phyloP scores from a whole-genome alignment of 2,329 filamentous ascomycete species.

The Mycogone perniciosa region DNA sequence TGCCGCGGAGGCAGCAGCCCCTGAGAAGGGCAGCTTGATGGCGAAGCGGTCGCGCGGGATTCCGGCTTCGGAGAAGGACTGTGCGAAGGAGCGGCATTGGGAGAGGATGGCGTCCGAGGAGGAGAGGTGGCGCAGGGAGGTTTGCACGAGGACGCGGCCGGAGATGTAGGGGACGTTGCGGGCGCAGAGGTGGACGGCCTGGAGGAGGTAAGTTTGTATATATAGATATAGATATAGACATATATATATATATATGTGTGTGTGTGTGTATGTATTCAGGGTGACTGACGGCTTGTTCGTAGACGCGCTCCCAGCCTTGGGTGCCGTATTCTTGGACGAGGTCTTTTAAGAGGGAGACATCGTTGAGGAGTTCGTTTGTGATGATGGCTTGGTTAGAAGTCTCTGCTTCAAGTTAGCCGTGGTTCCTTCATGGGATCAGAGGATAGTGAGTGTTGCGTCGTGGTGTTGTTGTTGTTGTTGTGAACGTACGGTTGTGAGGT shows the following conservation, averaged over 20 bases:
- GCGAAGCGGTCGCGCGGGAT: constrained; percentile 16
- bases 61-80: constrained; percentile 14
- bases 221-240: too few species aligned
- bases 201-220: neutral
- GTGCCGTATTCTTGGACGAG: constrained; percentile 14
- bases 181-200: constrained; percentile 16
- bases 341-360: constrained; percentile 9
- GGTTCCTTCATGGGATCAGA: neutral
- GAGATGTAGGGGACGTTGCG: constrained; percentile 16
- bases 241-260: too few species aligned
- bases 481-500: constrained; percentile 16
- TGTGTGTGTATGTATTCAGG: neutral
- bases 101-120: constrained; percentile 15
- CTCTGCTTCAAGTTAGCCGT: constrained; percentile 3
- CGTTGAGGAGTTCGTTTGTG: constrained; percentile 13
- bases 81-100: constrained; percentile 16
- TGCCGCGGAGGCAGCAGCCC: constrained; percentile 16
- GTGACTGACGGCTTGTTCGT: constrained; percentile 14
- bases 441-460: too few species aligned
- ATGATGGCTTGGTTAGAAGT: constrained; percentile 19
- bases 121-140: constrained; percentile 15
- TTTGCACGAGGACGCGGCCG: constrained; percentile 19
- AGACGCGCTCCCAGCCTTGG: constrained; percentile 18
- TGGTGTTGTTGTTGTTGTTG: too few species aligned
- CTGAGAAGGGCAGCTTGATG: constrained; percentile 19